Evolutionary conservation across 805 yeast species (phyloP).

Genomic region (Candida maesae): DNA sequence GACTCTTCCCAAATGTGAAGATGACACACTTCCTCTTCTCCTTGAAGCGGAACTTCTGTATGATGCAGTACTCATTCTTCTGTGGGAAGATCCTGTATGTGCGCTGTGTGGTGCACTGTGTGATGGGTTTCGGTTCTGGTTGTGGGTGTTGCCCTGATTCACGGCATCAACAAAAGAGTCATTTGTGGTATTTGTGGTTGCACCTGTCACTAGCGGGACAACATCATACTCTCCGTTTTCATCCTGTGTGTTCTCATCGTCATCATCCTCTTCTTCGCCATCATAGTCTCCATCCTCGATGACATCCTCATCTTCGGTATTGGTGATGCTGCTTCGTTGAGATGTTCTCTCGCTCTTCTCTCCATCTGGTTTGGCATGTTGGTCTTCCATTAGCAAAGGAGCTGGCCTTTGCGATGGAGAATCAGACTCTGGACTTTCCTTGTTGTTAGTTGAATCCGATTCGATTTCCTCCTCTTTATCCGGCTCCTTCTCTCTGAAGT

Average conservation of each 20-base stretch:
- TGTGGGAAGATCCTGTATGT: not conserved
- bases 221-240: not conserved
- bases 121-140: not conserved
- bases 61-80: slow-evolving; percentile 2
- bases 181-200: not conserved
- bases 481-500: slow-evolving; percentile 41
- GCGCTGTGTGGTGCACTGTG: too few relatives aligned
- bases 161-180: not conserved
- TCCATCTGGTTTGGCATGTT: slow-evolving; percentile 1
- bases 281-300: not conserved
- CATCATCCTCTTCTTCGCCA: not conserved
- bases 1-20: not conserved
- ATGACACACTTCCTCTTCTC: slow-evolving; percentile 4
- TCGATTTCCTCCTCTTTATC: slow-evolving; percentile 5
- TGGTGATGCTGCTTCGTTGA: too few relatives aligned
- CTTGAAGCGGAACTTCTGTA: slow-evolving; percentile 2
- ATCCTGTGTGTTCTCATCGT: not conserved
- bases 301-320: slow-evolving; percentile 5
- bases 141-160: not conserved
- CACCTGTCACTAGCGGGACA: not conserved
- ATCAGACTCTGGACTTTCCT: too few relatives aligned
- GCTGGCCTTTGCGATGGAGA: too few relatives aligned
- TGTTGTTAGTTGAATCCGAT: slow-evolving; percentile 15
- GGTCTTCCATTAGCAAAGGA: not conserved
- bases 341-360: too few relatives aligned